Evolutionary conservation across 208 protist genomes (phyloP), one percentile per base, ranked within the genome.

Genomic region (Trypanosoma vivax): DNA sequence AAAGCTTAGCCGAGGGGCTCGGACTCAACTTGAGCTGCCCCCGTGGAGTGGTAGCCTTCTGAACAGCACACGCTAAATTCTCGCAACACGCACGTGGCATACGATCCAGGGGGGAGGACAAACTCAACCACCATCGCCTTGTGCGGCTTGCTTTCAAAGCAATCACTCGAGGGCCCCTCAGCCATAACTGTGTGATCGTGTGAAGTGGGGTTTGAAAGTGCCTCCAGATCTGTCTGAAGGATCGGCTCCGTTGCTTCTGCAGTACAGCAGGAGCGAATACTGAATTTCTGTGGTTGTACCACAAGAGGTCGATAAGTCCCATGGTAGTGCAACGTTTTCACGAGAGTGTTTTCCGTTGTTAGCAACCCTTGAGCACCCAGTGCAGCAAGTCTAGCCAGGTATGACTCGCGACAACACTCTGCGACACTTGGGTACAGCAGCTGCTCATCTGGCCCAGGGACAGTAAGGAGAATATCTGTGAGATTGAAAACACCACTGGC

Each of bases 271-370:
- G 72, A 21, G 11, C 29, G 46, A 28, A 92, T 54, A 2, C 48
- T 38, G 16, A 92, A 56, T 14, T 71, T 48, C 23, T 43, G 53
- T 14, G 83, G 88, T 13, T 23, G 34, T 3, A 95, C 68, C 10
- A 67, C 55, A 23, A 95, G 57, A 3, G 65, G 58, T 13, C 88
- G 82, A 56, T 95, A 95, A n/a, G 84, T 71, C 35, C 88, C 88
- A 64, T 95, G 76, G 54, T 79, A 92, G 60, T 95, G 88, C 65
- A 87, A 95, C 2, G 79, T 40, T 62, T 90, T 89, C 14, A 76
- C 71, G 14, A 95, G 69, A 21, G 65, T 48, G 40, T 79, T 64
- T 1, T 59, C 51, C 0, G 34, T 28, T 7, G 27, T 50, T 45
- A 79, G 33, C 23, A 83, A 64, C 11, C 35, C 68, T 27, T 75